Base-by-base conservation (phyloP, 2,329 filamentous ascomycete species). In the Huntiella savannae region DNA sequence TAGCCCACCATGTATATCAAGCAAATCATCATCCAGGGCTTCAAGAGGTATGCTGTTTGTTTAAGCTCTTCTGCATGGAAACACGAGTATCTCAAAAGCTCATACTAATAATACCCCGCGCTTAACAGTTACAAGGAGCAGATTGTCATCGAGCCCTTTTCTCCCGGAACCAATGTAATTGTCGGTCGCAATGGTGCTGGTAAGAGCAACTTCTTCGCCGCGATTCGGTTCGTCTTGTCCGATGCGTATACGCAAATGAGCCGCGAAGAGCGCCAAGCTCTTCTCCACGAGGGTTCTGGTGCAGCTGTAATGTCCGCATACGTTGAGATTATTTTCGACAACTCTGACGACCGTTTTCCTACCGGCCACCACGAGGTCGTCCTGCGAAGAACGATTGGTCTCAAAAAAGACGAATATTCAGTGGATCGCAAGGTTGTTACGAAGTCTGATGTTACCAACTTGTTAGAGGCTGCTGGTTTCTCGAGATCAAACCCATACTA, bases 261-360 rank as follows among this genome's bases (percentile, higher is more conserved):
- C 53, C 82, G 88, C 55, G 91, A 98, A 61, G 88, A 98, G 68
- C 84, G 91, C 51, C 86, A 93, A 63, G 86, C 84, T 28, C 74
- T 98, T 33, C 73, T 98, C n/a, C 91, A 98, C 61, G 92, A 98
- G 69, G 92, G 92, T 36, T 93, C 91, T 3, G 92, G 91, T 33
- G 94, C 88, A 3, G 91, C 91, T 12, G 88, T 98, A 56, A 94
- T 95, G 84, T 94, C 87, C 41, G 92, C 91, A n/a, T 98, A 96
- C 56, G 92, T 98, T 50, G 91, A 98, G 63, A 84, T 98, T 56
- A 93, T 95, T 54, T 98, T 98, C 62, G 91, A 98, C 70, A 98
- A 98, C 60, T 83, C 75, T 55, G 88, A 98, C 60, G 85, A 92
- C 55, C 83, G 91, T 55, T 96, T 98, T 57, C 86, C 86, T 33